These are phyloP conservation scores for Linderina pennispora DNA, from an alignment of 192 early-diverging fungal genomes.

Conservation along the genomic window DNA sequence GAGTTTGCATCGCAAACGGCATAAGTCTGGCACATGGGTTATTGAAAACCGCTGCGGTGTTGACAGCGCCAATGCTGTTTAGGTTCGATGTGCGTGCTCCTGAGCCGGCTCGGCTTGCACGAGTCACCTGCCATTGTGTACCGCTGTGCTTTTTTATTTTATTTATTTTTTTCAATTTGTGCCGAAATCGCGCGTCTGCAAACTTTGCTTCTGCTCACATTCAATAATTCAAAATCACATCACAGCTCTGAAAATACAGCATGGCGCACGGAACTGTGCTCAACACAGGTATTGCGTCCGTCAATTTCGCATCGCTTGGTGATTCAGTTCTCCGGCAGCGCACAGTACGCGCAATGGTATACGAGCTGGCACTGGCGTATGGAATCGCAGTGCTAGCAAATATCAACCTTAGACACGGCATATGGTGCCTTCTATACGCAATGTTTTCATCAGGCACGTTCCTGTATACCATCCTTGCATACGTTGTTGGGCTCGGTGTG, in stretches of 20 bases:
- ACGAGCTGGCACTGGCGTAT: conserved; percentile 35
- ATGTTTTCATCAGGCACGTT: conserved; percentile 30
- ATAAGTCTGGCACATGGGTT: too few species aligned
- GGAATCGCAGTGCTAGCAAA: conserved; percentile 22
- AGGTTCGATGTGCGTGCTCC: too few species aligned
- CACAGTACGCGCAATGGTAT: conserved; percentile 36
- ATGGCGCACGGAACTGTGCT: conserved; percentile 26
- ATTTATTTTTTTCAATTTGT: too few species aligned
- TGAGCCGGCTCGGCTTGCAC: too few species aligned
- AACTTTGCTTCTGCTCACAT: not conserved
- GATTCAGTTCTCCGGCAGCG: conserved; percentile 27
- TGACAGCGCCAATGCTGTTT: too few species aligned
- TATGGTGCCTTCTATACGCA: conserved; percentile 12
- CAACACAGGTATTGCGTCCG: conserved; percentile 28
- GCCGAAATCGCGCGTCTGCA: not conserved
- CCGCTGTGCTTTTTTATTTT: too few species aligned
- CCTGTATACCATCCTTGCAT: conserved; percentile 24
- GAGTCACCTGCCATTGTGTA: too few species aligned
- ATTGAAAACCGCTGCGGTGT: too few species aligned
- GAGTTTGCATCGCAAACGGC: too few species aligned
- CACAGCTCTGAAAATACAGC: too few species aligned
- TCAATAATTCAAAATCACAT: too few species aligned
- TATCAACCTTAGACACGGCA: conserved; percentile 17
- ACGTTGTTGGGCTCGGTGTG: conserved; percentile 13
- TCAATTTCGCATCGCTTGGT: conserved; percentile 40